Evolutionary conservation across 176 grass and related monocot genomes (phyloP), one percentile per base, ranked within the genome.

Genomic region (Carex pumila): DNA sequence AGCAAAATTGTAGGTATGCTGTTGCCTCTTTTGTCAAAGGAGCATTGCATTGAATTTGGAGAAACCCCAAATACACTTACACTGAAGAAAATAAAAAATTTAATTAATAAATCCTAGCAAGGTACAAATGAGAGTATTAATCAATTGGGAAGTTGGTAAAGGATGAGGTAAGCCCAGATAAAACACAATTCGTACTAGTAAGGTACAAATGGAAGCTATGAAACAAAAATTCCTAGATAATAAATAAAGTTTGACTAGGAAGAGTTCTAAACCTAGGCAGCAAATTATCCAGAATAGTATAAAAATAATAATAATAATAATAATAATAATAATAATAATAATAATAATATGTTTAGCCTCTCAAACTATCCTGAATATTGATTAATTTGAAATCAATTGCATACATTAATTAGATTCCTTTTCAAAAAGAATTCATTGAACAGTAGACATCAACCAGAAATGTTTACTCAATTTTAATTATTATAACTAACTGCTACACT

Each of bases 41-140:
- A 91, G 64, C 89, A 98, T 86, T 94, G 95, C 95, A 98, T 88
- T 88, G 89, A 94, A 53, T 90, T 92, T 53, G 95, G 90, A 65
- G 92, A 98, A 85, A 94, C 95, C 49, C 95, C 95, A 85, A 94
- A 94, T 37, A 98, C 85, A 85, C 88, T 98, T 36, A 85, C 89
- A 88, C 96, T 93, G 86, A 73, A 87, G n/a, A 25, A 10, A 36
- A 18, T 6, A 45, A 32, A 77, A 71, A 21, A 12, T 12, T 56
- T 7, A 56, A 56, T 77, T 77, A 56, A 56, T 56, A 34, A 56
- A 43, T 43, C n/a, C 68, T 32, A 56, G 73, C 50, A 56, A 55
- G 29, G 73, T 56, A 77, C 49, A 53, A 30, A 77, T 77, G 73
- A 49, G 21, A 32, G 73, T 54, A 56, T 14, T 77, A 77, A 77